Base-by-base conservation (phyloP, 1,139 yeast species). In the Barnettozyma hawaiiensis region DNA sequence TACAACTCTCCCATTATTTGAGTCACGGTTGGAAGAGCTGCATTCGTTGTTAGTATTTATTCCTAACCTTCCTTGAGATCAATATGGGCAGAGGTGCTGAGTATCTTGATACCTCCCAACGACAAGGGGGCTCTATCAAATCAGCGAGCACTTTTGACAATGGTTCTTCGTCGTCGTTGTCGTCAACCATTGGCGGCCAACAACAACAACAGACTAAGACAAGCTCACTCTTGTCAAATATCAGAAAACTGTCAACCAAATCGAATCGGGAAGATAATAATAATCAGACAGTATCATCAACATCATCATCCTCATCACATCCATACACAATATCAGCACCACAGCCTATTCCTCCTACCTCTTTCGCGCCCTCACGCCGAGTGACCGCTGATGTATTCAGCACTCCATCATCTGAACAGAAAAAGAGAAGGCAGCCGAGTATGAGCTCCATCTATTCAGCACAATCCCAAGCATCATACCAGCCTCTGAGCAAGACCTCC, bases 161-260 rank as follows among this genome's bases (percentile, higher is more conserved):
- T 21, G 35, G 35, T 2, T 32, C n/a, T n/a, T n/a, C n/a, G n/a
- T n/a, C n/a, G n/a, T n/a, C n/a, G n/a, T n/a, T n/a, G n/a, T n/a
- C n/a, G n/a, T n/a, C n/a, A n/a, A n/a, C n/a, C n/a, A n/a, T n/a
- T n/a, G n/a, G n/a, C n/a, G n/a, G n/a, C n/a, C n/a, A n/a, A n/a
- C 35, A 16, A 5, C 32, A 16, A 29, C 24, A 21, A 3, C 24
- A 12, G 21, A 18, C 21, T 18, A 47, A 51, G 21, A 32, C 51
- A 14, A 48, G 39, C 29, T 54, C 58, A 9, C 45, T 56, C 38
- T 50, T 56, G 7, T 50, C 55, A 11, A 56, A 56, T 31, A 48
- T 56, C 37, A 53, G 58, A 31, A 56, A 56, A 40, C 43, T 56
- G 7, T 54, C 59, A 5, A 44, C 52, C 10, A 48, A 47, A 33